Conservation (phyloP, 805 yeast species). For the Tetrapisispora pingtungensis region DNA sequence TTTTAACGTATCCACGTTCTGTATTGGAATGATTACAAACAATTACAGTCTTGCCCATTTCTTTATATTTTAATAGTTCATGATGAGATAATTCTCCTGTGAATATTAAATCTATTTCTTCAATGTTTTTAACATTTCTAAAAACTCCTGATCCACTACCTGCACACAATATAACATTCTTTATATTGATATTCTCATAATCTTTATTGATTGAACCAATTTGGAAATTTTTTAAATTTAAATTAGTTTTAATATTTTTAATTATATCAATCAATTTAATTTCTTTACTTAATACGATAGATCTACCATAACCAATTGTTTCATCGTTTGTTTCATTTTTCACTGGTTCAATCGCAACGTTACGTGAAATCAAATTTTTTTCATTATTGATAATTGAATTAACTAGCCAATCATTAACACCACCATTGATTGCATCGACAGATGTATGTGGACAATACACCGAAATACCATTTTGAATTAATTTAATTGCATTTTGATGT, state of each 20-base stretch:
- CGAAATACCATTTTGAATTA: slow-evolving; percentile 68
- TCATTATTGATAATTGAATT: slow-evolving; percentile 40
- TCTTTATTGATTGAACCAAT: slow-evolving; percentile 36
- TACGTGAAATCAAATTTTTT: slow-evolving; percentile 7
- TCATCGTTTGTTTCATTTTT: slow-evolving; percentile 9
- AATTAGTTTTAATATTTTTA: slow-evolving; percentile 39
- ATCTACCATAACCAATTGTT: slow-evolving; percentile 71
- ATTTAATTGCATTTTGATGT: slow-evolving; percentile 60
- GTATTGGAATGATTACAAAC: slow-evolving; percentile 87
- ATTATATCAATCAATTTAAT: slow-evolving; percentile 39
- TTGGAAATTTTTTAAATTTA: slow-evolving; percentile 51
- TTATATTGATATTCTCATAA: slow-evolving; percentile 29
- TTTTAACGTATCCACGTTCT: slow-evolving; percentile 70
- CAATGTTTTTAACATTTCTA: slow-evolving; percentile 23
- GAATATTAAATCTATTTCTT: slow-evolving; percentile 59
- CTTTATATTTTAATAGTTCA: slow-evolving; percentile 65
- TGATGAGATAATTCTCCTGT: slow-evolving; percentile 97
- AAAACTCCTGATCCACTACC: slow-evolving; percentile 87
- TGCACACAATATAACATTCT: slow-evolving; percentile 77
- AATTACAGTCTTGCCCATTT: slow-evolving; percentile 60
- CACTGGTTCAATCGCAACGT: slow-evolving; percentile 18
- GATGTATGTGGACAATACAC: slow-evolving; percentile 97
- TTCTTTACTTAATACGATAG: slow-evolving; percentile 40
- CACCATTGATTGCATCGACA: slow-evolving; percentile 83
- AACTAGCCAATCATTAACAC: slow-evolving; percentile 89